Conservation (phyloP, 2,329 filamentous ascomycete species). For the Chaetothyriales sp. region DNA sequence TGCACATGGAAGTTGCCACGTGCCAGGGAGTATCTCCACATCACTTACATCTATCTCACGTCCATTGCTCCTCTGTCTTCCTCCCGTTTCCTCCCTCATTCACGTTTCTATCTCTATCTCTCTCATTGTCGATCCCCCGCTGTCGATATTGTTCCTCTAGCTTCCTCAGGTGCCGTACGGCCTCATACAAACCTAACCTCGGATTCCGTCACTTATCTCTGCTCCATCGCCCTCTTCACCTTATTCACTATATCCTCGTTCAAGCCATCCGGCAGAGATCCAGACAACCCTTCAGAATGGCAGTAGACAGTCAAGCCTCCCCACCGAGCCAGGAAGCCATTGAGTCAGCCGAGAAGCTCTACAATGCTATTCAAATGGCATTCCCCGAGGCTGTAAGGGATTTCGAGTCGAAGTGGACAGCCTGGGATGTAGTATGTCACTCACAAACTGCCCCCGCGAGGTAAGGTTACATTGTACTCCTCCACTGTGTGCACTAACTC, state of each 20-base stretch:
- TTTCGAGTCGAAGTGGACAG: not conserved
- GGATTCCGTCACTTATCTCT: not conserved
- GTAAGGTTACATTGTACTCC: not conserved
- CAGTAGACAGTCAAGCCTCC: not conserved
- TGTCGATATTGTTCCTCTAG: too few species aligned
- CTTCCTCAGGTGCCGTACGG: not conserved
- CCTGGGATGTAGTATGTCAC: not conserved
- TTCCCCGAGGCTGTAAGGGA: not conserved
- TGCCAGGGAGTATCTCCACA: too few species aligned
- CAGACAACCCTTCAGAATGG: not conserved
- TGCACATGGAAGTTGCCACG: too few species aligned
- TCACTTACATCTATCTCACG: too few species aligned
- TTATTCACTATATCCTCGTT: not conserved
- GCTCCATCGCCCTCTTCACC: not conserved
- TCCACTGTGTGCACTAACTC: not conserved
- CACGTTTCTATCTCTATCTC: too few species aligned
- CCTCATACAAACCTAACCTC: too few species aligned
- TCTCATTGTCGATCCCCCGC: too few species aligned
- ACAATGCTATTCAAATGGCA: not conserved
- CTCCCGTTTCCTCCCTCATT: too few species aligned
- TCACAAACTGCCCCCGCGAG: not conserved
- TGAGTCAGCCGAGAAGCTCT: not conserved
- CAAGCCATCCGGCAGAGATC: not conserved
- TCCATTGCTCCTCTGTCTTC: too few species aligned
- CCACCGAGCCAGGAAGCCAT: not conserved